Evolutionary conservation across 2,329 filamentous ascomycete species (phyloP), one percentile per base, ranked within the genome.

Genomic region (Arthroderma sp.): DNA sequence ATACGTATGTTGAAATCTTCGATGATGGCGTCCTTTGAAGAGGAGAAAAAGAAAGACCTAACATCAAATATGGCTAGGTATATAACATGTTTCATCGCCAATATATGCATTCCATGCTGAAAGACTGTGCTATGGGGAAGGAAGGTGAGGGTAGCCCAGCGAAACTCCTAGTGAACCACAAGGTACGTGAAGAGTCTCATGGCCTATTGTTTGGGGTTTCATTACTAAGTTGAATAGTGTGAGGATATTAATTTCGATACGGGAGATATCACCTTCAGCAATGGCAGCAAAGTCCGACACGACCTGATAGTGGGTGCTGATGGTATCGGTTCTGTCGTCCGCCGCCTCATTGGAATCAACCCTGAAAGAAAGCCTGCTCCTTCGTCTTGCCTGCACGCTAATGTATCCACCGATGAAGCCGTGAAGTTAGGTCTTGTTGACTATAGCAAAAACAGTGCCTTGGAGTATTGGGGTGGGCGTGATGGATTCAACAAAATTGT

Each of bases 61-160:
- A n/a, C n/a, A 6, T 34, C 10, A 5, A 4, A n/a, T 5, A 28
- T 15, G 30, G 9, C 6, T 45, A 58, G 45, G 68, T 74, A 0
- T 80, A 81, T 57, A 78, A 81, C 59, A 81, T 81, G 76, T 83
- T 83, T 52, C 79, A 83, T 54, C 68, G 79, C 0, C 75, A 80
- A 53, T 71, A 81, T 49, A 82, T 83, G 79, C 80, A 83, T 52
- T 56, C 65, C 5, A 81, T 82, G 77, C 59, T 83, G 27, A 78
- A 73, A 63, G 75, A 80, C 15, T 65, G 67, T 41, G 79, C 78
- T 0, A 45, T 75, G 48, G 68, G 70, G 5, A 65, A 70, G 34
- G 58, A 67, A 38, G 77, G 78, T 0, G 63, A 69, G 36, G 78
- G 78, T 0, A 58, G 48, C 1, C 75, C 78, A 0, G 75, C 67